Evolutionary conservation across 495 filamentous ascomycete species (phyloP), one percentile per base, ranked within the genome.

Genomic region (Hypoxylon trugodes): DNA sequence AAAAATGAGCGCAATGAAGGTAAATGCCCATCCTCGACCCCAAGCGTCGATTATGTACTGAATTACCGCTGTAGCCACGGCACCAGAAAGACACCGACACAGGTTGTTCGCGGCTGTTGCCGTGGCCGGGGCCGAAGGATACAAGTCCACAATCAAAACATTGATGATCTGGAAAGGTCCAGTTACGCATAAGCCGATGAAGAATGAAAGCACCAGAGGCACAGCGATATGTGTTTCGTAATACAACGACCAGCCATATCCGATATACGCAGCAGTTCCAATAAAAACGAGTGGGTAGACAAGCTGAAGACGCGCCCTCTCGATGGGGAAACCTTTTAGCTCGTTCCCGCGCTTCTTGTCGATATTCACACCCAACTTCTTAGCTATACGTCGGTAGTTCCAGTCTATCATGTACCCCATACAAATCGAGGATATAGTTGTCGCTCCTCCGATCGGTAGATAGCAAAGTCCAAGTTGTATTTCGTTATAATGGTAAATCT

Each of bases 381-480:
- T 69, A 6, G 86, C 84, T 35, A 77, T 74, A n/a, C 77, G 77
- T 3, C 81, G 73, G 61, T 84, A 89, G 66, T 86, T 84, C 70
- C 72, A 77, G 65, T 87, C 84, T 19, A 86, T 69, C 1, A 86
- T 63, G 64, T 79, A 78, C 36, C 90, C 90, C 48, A 88, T 84
- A 38, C 84, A 69, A n/a, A 90, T 78, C 24, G 86, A 87, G 5
- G 89, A 84, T 19, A 90, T 75, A 25, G 83, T 85, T 43, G 87
- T 89, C 25, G 89, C 89, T 35, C 87, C 76, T 8, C 89, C 88
- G 51, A 87, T 82, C 0, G 85, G 85, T 1, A 88, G 61, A 47
- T 80, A 86, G 54, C 81, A 87, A 2, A 90, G 76, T 0, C 87
- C 88, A 26, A 89, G 82, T 64, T 89, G 79, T 5, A 92, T 79